These are phyloP conservation scores for Pseudogymnoascus pannorum DNA, from an alignment of 2,329 filamentous ascomycete genomes.

Conservation along the genomic window DNA sequence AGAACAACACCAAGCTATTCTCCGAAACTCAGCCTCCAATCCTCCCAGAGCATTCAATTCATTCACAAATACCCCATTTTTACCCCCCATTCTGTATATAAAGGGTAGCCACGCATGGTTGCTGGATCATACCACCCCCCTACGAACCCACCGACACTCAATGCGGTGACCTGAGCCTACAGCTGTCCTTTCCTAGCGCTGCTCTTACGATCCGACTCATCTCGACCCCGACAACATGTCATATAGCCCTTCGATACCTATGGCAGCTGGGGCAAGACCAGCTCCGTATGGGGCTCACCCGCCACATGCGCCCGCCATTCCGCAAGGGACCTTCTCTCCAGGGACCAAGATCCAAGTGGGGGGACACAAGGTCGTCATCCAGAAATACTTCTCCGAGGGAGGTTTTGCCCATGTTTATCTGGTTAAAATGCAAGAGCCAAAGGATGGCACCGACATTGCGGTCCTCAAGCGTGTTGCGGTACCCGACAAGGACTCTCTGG, in stretches of 20 bases:
- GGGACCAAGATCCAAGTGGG: conserved; percentile 97
- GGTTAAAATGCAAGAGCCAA: conserved; percentile 66
- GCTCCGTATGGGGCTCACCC: conserved; percentile 39
- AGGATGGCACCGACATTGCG: conserved; percentile 32
- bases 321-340: conserved; percentile 82
- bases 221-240: not conserved
- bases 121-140: not conserved
- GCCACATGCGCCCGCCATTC: conserved; percentile 38
- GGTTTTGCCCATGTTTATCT: conserved; percentile 98
- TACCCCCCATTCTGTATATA: not conserved
- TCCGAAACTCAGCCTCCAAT: conserved; percentile 6
- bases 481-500: conserved; percentile 87
- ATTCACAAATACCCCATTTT: not conserved
- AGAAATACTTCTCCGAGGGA: conserved; percentile 95
- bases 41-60: not conserved
- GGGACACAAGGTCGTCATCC: conserved; percentile 83
- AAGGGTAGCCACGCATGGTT: conserved; percentile 1
- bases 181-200: not conserved
- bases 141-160: conserved; percentile 2
- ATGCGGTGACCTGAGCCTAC: conserved; percentile 5
- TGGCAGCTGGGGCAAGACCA: conserved; percentile 33
- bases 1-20: not conserved
- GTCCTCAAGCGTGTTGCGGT: conserved; percentile 74
- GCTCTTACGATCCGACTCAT: not conserved
- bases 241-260: conserved; percentile 4